phyloP scores from a whole-genome alignment of 2,329 filamentous ascomycete species.

The Xylariaceae sp. region DNA sequence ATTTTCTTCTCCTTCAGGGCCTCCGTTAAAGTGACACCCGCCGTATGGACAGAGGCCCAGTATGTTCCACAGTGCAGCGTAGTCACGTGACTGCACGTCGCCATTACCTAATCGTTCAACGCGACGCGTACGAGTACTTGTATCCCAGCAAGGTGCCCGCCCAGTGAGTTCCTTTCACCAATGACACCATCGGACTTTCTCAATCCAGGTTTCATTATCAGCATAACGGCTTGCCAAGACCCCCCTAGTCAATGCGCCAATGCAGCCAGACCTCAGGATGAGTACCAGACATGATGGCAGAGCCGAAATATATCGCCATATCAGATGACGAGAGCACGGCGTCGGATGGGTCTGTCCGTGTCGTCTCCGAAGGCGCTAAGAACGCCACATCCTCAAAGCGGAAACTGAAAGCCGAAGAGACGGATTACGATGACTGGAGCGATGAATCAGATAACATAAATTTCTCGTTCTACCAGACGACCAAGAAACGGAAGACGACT shows the following conservation, averaged over 20 bases:
- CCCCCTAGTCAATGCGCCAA: conserved; percentile 6
- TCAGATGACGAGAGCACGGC: conserved; percentile 28
- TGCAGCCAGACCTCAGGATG: conserved; percentile 12
- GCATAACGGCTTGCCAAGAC: background rate
- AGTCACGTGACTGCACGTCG: background rate
- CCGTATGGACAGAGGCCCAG: no score
- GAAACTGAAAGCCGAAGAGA: conserved; percentile 16
- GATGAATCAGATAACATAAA: conserved; percentile 24
- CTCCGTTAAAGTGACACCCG: no score
- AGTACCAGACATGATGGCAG: conserved; percentile 18
- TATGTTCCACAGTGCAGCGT: no score
- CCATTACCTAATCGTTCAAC: background rate
- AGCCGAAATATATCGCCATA: conserved; percentile 21
- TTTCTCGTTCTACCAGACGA: conserved; percentile 10
- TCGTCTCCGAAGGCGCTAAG: conserved; percentile 8
- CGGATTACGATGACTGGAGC: conserved; percentile 25
- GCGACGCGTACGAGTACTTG: background rate
- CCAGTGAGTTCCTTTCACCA: background rate
- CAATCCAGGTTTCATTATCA: background rate
- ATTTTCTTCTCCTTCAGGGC: no score
- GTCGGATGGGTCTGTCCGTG: conserved; percentile 16
- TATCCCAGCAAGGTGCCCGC: background rate
- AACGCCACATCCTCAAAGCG: conserved; percentile 20
- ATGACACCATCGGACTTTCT: background rate
- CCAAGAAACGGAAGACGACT: conserved; percentile 25